Evolutionary conservation across 2,329 filamentous ascomycete species (phyloP).

Genomic region (Alternaria gansuensis): DNA sequence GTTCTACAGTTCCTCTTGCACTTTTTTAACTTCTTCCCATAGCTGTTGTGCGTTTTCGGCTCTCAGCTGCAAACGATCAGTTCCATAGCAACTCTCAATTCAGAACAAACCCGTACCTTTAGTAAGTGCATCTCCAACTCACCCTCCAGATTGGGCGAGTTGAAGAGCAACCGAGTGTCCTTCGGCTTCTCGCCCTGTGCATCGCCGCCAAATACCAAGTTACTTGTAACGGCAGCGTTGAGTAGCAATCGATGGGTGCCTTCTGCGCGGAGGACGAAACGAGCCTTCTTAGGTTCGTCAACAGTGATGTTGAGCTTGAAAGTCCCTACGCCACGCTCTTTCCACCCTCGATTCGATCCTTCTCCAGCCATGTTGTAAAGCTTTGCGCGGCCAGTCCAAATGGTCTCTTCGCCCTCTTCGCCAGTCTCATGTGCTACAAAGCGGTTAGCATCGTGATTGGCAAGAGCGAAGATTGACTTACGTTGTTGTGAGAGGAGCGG

Average conservation of each 20-base stretch:
- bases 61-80: constrained; percentile 32
- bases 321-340: constrained; percentile 84
- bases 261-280: constrained; percentile 90
- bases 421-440: constrained; percentile 76
- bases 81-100: neutral
- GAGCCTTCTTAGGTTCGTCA: constrained; percentile 60
- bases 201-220: constrained; percentile 81
- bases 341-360: constrained; percentile 72
- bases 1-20: constrained; percentile 38
- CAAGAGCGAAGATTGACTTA: constrained; percentile 54
- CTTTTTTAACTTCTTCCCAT: constrained; percentile 36
- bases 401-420: constrained; percentile 80
- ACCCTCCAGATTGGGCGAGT: constrained; percentile 62
- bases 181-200: constrained; percentile 68
- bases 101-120: constrained; percentile 58
- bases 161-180: constrained; percentile 74
- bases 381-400: constrained; percentile 80
- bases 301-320: constrained; percentile 75
- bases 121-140: constrained; percentile 64
- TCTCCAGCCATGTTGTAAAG: constrained; percentile 78
- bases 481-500: constrained; percentile 69
- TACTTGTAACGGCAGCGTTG: constrained; percentile 81
- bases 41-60: constrained; percentile 36
- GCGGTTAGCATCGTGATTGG: constrained; percentile 25
- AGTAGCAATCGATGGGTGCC: constrained; percentile 86